Conservation (phyloP, 2,329 filamentous ascomycete species). For the Sclerotinia trifoliorum region DNA sequence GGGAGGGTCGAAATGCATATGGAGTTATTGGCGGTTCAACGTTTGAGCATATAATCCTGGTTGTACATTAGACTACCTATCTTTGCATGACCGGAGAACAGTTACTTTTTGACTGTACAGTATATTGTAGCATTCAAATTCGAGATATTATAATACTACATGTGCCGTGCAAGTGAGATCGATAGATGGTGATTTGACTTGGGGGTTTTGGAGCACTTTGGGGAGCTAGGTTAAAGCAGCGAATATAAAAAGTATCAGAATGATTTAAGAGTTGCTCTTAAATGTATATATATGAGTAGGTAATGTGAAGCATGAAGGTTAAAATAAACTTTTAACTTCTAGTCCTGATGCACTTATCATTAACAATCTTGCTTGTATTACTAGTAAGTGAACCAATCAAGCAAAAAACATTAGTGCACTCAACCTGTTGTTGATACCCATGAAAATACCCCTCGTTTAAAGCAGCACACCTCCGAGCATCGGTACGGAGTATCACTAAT, state of each 20-base stretch:
- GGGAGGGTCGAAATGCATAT: conserved; percentile 14
- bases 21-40: conserved; percentile 6
- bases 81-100: conserved; percentile 5
- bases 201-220: too few relatives aligned
- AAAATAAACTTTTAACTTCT: background rate
- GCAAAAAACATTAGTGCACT: background rate
- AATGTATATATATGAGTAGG: background rate
- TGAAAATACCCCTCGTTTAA: background rate
- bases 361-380: background rate
- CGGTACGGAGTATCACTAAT: too few relatives aligned
- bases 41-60: conserved; percentile 12
- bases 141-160: background rate
- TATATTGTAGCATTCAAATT: background rate
- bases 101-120: background rate
- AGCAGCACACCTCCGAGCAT: conserved; percentile 8
- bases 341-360: background rate
- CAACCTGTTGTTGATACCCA: background rate
- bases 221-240: background rate
- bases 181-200: background rate
- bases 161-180: background rate
- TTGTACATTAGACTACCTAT: conserved; percentile 25
- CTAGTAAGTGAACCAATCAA: background rate
- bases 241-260: background rate
- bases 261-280: background rate
- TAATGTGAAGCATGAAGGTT: background rate